Conservation (phyloP, 2,329 filamentous ascomycete species). For the Passalora sequoiae region DNA sequence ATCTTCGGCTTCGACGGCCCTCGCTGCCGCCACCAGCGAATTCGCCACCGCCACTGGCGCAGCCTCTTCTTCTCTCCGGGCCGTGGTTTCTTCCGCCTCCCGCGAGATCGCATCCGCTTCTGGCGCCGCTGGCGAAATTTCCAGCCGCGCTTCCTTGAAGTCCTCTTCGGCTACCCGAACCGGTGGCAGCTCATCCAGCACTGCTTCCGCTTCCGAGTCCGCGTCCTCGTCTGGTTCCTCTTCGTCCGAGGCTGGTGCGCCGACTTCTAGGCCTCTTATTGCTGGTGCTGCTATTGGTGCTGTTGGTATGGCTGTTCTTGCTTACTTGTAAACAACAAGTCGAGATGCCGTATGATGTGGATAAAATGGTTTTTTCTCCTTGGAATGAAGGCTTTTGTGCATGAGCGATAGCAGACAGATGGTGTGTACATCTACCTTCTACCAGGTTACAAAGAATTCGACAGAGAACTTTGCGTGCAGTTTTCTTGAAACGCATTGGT, state of each 20-base stretch:
- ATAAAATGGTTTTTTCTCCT: too few species aligned
- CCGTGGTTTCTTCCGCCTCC: conserved; percentile 7
- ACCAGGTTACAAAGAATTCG: conserved; percentile 1
- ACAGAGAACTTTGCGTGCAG: background rate
- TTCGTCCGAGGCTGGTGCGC: conserved; percentile 11
- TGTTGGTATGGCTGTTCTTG: conserved; percentile 14
- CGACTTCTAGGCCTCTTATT: conserved; percentile 17
- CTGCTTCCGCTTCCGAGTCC: background rate
- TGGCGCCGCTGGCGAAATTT: background rate
- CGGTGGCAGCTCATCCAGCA: conserved; percentile 2
- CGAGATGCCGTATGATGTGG: background rate
- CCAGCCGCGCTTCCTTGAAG: background rate
- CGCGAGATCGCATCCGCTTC: conserved; percentile 7
- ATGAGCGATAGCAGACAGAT: background rate
- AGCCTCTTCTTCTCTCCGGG: conserved; percentile 9
- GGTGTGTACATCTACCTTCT: background rate
- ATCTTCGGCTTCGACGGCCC: conserved; percentile 10
- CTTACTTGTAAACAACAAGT: background rate
- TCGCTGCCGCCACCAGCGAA: conserved; percentile 8
- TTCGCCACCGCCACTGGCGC: conserved; percentile 15
- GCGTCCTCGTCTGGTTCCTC: conserved; percentile 7
- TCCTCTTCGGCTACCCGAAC: background rate
- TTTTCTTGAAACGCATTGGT: background rate
- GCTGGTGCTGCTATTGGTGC: conserved; percentile 21
- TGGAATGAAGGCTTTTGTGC: conserved; percentile 2